Conservation (phyloP, 371 early-diverging fungal genomes). For the Parasitella parasitica region DNA sequence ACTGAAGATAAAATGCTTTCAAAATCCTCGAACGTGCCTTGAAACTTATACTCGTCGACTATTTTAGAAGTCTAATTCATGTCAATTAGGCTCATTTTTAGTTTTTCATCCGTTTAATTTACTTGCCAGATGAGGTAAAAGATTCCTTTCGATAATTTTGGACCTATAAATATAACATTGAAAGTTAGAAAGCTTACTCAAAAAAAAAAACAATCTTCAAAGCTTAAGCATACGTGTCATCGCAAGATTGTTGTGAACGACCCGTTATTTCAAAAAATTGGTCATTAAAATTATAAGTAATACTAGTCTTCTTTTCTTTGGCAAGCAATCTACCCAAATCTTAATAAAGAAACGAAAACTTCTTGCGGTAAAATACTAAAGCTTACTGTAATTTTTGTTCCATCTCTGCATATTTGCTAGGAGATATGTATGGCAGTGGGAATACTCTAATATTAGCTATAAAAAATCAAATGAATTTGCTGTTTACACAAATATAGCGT, state of each 20-base stretch:
- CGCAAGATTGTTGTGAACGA: slow-evolving; percentile 19
- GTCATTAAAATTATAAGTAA: slow-evolving; percentile 4
- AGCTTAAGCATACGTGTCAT: slow-evolving; percentile 6
- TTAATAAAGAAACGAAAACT: not conserved
- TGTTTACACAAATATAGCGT: no score
- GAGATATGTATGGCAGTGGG: slow-evolving; percentile 1
- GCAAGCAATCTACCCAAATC: slow-evolving; percentile 4
- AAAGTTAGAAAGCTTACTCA: not conserved
- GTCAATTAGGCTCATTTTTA: not conserved
- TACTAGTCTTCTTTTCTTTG: slow-evolving; percentile 10
- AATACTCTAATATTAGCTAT: slow-evolving; percentile 18
- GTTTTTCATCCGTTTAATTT: not conserved
- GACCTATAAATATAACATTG: not conserved
- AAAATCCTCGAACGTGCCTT: slow-evolving; percentile 12
- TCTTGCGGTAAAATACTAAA: not conserved
- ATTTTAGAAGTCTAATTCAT: not conserved
- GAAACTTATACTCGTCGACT: slow-evolving; percentile 6
- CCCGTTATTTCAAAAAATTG: slow-evolving; percentile 23
- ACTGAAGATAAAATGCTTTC: not conserved
- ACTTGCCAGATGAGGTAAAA: slow-evolving; percentile 13
- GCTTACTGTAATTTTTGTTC: not conserved
- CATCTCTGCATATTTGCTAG: not conserved
- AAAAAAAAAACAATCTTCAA: not conserved
- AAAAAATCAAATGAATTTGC: not conserved
- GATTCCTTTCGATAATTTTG: not conserved